phyloP scores from a whole-genome alignment of 2,329 filamentous ascomycete species.

The Ophioceras dolichostomum region DNA sequence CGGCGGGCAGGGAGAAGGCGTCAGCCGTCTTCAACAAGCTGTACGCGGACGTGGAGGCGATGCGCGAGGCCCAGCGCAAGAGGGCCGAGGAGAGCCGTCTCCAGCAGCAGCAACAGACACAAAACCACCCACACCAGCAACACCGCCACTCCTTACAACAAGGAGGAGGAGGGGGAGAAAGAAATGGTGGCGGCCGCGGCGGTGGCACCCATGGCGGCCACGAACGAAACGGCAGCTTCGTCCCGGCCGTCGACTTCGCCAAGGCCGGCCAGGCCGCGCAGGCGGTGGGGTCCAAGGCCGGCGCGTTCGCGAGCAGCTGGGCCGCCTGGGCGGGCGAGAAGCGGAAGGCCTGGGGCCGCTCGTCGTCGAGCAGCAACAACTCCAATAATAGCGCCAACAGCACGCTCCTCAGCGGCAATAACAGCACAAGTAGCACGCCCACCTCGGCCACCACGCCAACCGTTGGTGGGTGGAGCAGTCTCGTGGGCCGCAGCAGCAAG shows the following conservation, averaged over 20 bases:
- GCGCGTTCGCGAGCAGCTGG: slow-evolving; percentile 58
- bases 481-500: slow-evolving; percentile 4
- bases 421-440: not conserved
- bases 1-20: slow-evolving; percentile 77
- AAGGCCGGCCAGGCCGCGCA: slow-evolving; percentile 33
- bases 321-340: slow-evolving; percentile 65
- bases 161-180: not conserved
- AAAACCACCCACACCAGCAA: slow-evolving; percentile 1
- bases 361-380: slow-evolving; percentile 6
- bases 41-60: slow-evolving; percentile 79
- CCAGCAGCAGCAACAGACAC: slow-evolving; percentile 8
- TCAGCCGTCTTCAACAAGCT: slow-evolving; percentile 77
- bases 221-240: not conserved
- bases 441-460: not conserved
- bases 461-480: slow-evolving; percentile 3
- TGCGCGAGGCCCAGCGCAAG: slow-evolving; percentile 61
- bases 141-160: not conserved
- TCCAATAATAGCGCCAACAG: not conserved
- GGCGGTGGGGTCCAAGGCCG: slow-evolving; percentile 41
- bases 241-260: slow-evolving; percentile 17
- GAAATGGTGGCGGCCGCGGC: slow-evolving; percentile 1
- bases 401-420: not conserved
- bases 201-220: not conserved
- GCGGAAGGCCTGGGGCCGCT: slow-evolving; percentile 37
- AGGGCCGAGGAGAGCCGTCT: slow-evolving; percentile 40